Percentiles rank a stretch among this genome's conserved stretches.
Evolutionary conservation across 2,329 filamentous ascomycete genomes (phyloP).

Genomic region (Hypoxylon sp.): DNA sequence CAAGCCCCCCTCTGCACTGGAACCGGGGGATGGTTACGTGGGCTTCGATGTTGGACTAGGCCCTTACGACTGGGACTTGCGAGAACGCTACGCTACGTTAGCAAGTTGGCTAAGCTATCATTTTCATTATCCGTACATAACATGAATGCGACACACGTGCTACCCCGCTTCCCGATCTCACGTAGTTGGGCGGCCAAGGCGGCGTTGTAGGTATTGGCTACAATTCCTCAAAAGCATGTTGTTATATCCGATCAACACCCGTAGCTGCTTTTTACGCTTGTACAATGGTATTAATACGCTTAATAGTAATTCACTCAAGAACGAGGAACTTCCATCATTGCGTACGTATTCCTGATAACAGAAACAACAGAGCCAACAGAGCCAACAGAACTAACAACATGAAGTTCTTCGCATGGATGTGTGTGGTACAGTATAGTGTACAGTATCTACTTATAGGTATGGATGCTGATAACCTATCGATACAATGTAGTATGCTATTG

Average conservation of each 20-base stretch:
- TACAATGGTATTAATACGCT: slow-evolving; percentile 37
- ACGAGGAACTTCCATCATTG: slow-evolving; percentile 14
- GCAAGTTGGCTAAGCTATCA: neutral
- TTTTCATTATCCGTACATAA: too few species aligned
- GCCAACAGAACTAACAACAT: neutral
- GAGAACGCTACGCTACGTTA: slow-evolving; percentile 11
- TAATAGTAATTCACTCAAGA: slow-evolving; percentile 37
- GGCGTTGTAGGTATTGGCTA: slow-evolving; percentile 28
- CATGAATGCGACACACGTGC: slow-evolving; percentile 42
- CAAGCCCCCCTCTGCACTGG: slow-evolving; percentile 37
- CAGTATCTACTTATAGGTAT: slow-evolving; percentile 22
- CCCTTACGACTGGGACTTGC: slow-evolving; percentile 19
- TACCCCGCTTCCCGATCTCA: slow-evolving; percentile 43
- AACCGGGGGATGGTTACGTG: slow-evolving; percentile 38
- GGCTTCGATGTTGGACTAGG: slow-evolving; percentile 22
- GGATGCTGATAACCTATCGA: neutral
- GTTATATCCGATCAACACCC: slow-evolving; percentile 41
- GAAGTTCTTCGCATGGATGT: neutral
- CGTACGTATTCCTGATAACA: slow-evolving; percentile 8
- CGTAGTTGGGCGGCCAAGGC: slow-evolving; percentile 8
- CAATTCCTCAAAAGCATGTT: slow-evolving; percentile 12
- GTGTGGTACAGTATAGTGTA: slow-evolving; percentile 13
- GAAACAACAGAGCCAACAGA: neutral
- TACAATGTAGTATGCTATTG: too few species aligned
- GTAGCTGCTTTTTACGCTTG: slow-evolving; percentile 20